Conservation (phyloP, 371 early-diverging fungal genomes). For the Capillidium rhysosporum region DNA sequence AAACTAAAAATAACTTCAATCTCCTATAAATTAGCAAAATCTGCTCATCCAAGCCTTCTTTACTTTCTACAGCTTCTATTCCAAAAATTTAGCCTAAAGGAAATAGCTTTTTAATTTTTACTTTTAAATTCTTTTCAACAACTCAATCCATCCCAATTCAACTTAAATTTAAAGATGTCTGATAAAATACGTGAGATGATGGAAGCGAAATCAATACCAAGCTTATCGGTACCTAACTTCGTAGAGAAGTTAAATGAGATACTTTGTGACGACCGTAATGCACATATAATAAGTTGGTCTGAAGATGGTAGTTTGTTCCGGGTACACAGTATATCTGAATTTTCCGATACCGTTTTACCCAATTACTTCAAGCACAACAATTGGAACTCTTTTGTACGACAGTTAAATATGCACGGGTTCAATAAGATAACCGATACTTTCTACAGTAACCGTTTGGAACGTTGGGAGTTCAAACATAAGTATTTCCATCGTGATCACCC, state of each 20-base stretch:
- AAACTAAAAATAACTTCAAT: too few relatives aligned
- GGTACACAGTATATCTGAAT: slow-evolving; percentile 49
- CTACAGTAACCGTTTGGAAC: slow-evolving; percentile 25
- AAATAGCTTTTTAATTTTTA: too few relatives aligned
- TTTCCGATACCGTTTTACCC: slow-evolving; percentile 68
- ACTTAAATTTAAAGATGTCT: too few relatives aligned
- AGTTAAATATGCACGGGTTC: slow-evolving; percentile 85
- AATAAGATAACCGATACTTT: slow-evolving; percentile 48
- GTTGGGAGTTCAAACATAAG: slow-evolving; percentile 36
- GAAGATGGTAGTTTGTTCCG: slow-evolving; percentile 49
- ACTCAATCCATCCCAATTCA: too few relatives aligned
- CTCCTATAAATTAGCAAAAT: too few relatives aligned
- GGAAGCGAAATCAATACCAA: neutral
- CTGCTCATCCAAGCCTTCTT: too few relatives aligned
- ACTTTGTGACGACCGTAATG: slow-evolving; percentile 42
- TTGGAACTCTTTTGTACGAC: slow-evolving; percentile 83
- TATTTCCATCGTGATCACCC: slow-evolving; percentile 31
- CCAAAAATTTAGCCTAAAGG: too few relatives aligned
- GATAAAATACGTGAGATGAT: too few relatives aligned
- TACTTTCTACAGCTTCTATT: too few relatives aligned
- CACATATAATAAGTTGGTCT: slow-evolving; percentile 57
- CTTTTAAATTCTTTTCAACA: too few relatives aligned
- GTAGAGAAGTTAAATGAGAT: slow-evolving; percentile 21
- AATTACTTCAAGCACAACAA: slow-evolving; percentile 85
- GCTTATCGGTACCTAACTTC: slow-evolving; percentile 2